A percentile compares a stretch with the other conserved stretches of the same genome.
phyloP scores from a whole-genome alignment of 1,139 yeast genomes.

The Casaregolazyma lundiana region DNA sequence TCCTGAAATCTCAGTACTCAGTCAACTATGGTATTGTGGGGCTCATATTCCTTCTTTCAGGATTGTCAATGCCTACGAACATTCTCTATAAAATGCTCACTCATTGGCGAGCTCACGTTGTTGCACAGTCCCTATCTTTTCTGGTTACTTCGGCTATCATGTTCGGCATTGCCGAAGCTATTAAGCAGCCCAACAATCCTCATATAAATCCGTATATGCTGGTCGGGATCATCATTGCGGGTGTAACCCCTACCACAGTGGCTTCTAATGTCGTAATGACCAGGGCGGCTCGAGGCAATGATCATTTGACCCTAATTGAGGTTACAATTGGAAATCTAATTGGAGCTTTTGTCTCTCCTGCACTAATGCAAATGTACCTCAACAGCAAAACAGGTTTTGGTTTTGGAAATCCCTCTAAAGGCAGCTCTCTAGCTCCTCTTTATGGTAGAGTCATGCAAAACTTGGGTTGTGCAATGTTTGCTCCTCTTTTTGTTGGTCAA shows the following conservation, averaged over 20 bases:
- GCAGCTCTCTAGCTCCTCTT: conserved; percentile 49
- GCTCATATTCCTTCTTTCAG: conserved; percentile 72
- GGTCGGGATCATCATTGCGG: conserved; percentile 75
- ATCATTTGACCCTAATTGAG: conserved; percentile 70
- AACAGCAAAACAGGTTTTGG: conserved; percentile 51
- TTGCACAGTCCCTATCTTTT: conserved; percentile 65
- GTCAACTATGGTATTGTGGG: conserved; percentile 88
- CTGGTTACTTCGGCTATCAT: conserved; percentile 70
- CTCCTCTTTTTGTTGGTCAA: conserved; percentile 87
- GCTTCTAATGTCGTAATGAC: conserved; percentile 92
- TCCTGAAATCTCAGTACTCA: conserved; percentile 65
- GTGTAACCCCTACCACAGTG: conserved; percentile 87
- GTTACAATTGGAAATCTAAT: conserved; percentile 78
- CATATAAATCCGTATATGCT: conserved; percentile 68
- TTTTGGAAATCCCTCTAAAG: conserved; percentile 77
- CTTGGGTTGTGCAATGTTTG: conserved; percentile 74
- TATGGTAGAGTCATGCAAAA: conserved; percentile 80
- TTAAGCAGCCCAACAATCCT: conserved; percentile 51
- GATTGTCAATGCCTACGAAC: conserved; percentile 66
- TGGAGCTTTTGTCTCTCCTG: conserved; percentile 87
- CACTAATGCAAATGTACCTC: conserved; percentile 67
- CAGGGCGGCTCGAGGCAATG: conserved; percentile 71
- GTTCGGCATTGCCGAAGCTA: conserved; percentile 69
- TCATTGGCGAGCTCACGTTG: conserved; percentile 79
- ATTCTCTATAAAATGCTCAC: conserved; percentile 55